Conservation (phyloP, 2,329 filamentous ascomycete species). For the Fusarium nurragi region DNA sequence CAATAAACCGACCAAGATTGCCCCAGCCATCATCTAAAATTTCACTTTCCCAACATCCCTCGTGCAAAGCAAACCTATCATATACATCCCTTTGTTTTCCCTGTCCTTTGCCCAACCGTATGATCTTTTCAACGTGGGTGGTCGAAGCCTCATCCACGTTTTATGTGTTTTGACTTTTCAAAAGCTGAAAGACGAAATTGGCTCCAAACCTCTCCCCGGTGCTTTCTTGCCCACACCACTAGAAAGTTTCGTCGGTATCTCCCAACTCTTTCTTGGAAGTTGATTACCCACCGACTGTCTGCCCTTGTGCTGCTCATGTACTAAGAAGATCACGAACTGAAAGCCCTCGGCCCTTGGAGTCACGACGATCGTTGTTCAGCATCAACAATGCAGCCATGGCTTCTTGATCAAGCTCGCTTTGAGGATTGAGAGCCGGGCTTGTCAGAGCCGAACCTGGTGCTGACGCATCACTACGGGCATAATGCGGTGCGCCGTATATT, state of each 20-base stretch:
- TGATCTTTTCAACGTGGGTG: neutral
- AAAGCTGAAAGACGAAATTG: neutral
- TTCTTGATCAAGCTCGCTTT: conserved; percentile 73
- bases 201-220: neutral
- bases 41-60: neutral
- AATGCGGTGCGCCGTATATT: conserved; percentile 46
- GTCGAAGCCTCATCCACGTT: neutral
- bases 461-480: conserved; percentile 55
- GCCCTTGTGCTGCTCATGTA: conserved; percentile 50
- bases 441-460: conserved; percentile 64
- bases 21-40: conserved; percentile 6
- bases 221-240: neutral
- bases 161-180: neutral
- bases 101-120: neutral
- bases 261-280: neutral
- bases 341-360: conserved; percentile 58
- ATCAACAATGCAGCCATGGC: conserved; percentile 88
- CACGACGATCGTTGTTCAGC: conserved; percentile 81
- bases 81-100: conserved; percentile 1
- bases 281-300: neutral
- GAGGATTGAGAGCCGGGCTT: conserved; percentile 65
- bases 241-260: neutral
- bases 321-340: conserved; percentile 65
- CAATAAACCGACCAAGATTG: conserved; percentile 4
- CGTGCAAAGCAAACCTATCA: neutral